A percentile compares a stretch with the other conserved stretches of the same genome.
These are phyloP conservation scores for Arctostaphylos glauca DNA, from an alignment of 148 eudicot species.

Conservation along the genomic window DNA sequence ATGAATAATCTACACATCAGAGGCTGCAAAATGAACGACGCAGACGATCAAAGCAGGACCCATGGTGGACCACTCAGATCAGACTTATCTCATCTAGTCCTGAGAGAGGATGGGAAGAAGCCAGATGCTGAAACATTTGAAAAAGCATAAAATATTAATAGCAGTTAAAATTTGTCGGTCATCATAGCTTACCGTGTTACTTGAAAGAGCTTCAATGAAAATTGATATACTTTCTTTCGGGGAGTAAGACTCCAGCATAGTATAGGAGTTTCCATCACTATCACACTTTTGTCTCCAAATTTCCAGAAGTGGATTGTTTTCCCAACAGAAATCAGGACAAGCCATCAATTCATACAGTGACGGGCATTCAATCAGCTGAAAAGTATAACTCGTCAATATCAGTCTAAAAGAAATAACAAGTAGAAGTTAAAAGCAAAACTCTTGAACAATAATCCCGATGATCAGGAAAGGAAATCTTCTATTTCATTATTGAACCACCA, in stretches of 20 bases:
- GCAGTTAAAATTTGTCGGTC: background rate
- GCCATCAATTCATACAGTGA: constrained; percentile 97
- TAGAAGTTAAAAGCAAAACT: background rate
- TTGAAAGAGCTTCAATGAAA: constrained; percentile 60
- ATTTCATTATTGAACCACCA: background rate
- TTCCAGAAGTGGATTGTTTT: constrained; percentile 69
- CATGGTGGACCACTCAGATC: background rate
- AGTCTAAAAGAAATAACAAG: background rate
- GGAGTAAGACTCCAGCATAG: constrained; percentile 63
- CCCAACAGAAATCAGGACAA: constrained; percentile 67
- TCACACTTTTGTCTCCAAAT: constrained; percentile 72
- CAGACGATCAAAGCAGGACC: background rate
- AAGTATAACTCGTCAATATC: background rate
- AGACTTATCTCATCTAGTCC: background rate
- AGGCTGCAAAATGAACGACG: background rate
- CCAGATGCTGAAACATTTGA: background rate
- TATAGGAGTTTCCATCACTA: constrained; percentile 47
- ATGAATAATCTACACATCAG: background rate
- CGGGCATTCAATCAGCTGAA: constrained; percentile 93
- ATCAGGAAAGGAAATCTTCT: background rate
- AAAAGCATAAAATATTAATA: background rate
- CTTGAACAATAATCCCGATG: background rate
- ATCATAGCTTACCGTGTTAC: constrained; percentile 56
- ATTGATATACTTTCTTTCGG: constrained; percentile 62
- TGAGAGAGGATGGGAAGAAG: background rate